phyloP scores from a whole-genome alignment of 441 rosid genomes.

The Pelargonium australe region DNA sequence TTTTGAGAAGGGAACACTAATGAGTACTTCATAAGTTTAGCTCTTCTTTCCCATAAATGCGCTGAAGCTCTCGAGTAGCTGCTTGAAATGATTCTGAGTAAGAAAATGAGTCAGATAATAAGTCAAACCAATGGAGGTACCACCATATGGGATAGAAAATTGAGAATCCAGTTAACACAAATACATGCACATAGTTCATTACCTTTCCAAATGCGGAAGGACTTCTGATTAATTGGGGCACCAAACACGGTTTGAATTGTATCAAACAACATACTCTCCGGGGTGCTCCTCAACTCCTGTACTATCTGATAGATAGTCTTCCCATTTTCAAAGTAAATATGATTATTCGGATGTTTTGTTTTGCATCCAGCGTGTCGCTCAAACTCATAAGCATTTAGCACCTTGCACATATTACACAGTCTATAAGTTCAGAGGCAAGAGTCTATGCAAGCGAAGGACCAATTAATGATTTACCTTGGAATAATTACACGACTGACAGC shows the following conservation, averaged over 20 bases:
- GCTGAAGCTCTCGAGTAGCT: constrained; percentile 72
- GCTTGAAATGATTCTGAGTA: constrained; percentile 63
- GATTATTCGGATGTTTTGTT: constrained; percentile 77
- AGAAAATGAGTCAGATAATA: constrained; percentile 4
- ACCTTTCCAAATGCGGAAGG: constrained; percentile 70
- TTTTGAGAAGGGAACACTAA: background rate
- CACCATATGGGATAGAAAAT: constrained; percentile 27
- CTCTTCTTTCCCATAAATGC: constrained; percentile 65
- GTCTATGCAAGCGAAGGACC: background rate
- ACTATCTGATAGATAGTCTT: constrained; percentile 69
- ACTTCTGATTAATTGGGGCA: constrained; percentile 66
- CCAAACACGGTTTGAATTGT: constrained; percentile 53
- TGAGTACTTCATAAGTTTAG: constrained; percentile 27
- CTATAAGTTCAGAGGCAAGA: constrained; percentile 9
- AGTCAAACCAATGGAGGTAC: background rate
- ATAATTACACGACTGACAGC: constrained; percentile 52
- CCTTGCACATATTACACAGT: constrained; percentile 29
- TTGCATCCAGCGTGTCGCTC: constrained; percentile 73
- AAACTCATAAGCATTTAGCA: constrained; percentile 65
- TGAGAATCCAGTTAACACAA: constrained; percentile 34
- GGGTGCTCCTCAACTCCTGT: constrained; percentile 64
- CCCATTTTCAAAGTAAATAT: constrained; percentile 66
- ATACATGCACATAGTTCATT: background rate
- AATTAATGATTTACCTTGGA: constrained; percentile 40
- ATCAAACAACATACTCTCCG: constrained; percentile 49